Base-by-base conservation (phyloP, 257 asterid genomes). In the Solanum piurae region DNA sequence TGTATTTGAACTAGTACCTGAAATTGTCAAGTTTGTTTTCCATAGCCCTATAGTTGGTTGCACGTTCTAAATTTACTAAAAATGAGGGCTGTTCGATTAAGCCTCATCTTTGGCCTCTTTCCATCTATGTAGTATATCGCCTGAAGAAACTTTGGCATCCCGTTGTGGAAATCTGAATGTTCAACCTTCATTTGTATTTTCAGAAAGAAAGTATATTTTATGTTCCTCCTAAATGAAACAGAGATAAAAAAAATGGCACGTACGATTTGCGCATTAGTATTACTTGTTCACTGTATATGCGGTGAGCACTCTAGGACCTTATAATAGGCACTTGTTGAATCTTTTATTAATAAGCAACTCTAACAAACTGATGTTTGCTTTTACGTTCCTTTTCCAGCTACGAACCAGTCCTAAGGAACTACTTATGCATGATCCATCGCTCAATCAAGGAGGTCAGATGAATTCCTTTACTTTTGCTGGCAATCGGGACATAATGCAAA, bases 341-440 rank as follows among this genome's bases (percentile, higher is more conserved):
- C 11, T 44, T 46, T 27, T 79, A 9, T 79, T 79, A 31, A 80
- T 80, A 80, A 16, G 18, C 85, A 80, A 46, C 68, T 77, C 64
- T 20, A 44, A 44, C 25, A 44, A 27, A 44, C 25, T 79, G 64
- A 80, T 80, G 66, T 46, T 80, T 79, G 18, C 27, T 80, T 90
- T 90, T 18, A 82, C 86, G 9, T 89, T 90, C 87, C 94, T 93
- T 83, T 83, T 93, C 91, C 94, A 90, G 72, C 90, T 89, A 33
- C 88, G 93, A 72, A 83, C 18, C 66, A 9, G 27, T 27, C 66
- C 85, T 14, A 90, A 87, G 87, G 87, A 89, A 34, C 73, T 89
- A 82, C 89, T 62, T 80, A 36, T 89, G 86, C 88, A 90, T 10
- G 89, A 86, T 84, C 89, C 88, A 14, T 34, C 91, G 34, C 44